Percentiles rank a stretch among this genome's conserved stretches.
phyloP scores from a whole-genome alignment of 805 yeast species.

The Tetrapisispora pingtungensis region DNA sequence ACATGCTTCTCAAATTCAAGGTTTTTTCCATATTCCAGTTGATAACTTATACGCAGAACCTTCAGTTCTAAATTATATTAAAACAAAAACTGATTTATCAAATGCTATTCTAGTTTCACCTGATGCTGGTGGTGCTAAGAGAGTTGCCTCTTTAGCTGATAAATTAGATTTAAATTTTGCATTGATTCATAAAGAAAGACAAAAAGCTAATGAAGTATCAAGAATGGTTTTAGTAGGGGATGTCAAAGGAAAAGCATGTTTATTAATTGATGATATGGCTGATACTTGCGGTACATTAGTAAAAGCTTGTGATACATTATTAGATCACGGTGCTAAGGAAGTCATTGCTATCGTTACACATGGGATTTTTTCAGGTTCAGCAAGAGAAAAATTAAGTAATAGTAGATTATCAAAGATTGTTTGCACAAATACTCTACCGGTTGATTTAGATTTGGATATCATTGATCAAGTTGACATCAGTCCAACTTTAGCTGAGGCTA shows the following conservation, averaged over 20 bases:
- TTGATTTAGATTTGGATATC: conserved; percentile 49
- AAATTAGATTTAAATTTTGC: conserved; percentile 72
- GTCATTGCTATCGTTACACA: conserved; percentile 80
- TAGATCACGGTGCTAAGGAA: conserved; percentile 57
- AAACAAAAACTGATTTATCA: conserved; percentile 45
- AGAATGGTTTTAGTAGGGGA: conserved; percentile 83
- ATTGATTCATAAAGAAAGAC: conserved; percentile 76
- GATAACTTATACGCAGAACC: conserved; percentile 83
- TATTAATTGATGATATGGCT: conserved; percentile 82
- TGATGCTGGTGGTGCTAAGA: conserved; percentile 85
- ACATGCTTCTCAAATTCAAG: conserved; percentile 85
- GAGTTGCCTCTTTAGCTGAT: conserved; percentile 82
- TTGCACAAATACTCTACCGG: conserved; percentile 74
- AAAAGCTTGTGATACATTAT: conserved; percentile 67
- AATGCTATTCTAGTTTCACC: conserved; percentile 75
- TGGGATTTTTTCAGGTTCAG: conserved; percentile 69
- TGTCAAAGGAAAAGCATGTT: conserved; percentile 63
- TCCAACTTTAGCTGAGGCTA: conserved; percentile 69
- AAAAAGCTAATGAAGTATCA: conserved; percentile 72
- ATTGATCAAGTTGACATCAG: conserved; percentile 49
- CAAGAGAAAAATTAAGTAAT: conserved; percentile 58
- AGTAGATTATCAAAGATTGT: conserved; percentile 60
- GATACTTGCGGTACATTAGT: conserved; percentile 83
- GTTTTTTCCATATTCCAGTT: conserved; percentile 74
- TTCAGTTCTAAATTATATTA: conserved; percentile 63